Base-by-base conservation (phyloP, 768 basidiomycete genomes). In the Auriscalpium microsporum region DNA sequence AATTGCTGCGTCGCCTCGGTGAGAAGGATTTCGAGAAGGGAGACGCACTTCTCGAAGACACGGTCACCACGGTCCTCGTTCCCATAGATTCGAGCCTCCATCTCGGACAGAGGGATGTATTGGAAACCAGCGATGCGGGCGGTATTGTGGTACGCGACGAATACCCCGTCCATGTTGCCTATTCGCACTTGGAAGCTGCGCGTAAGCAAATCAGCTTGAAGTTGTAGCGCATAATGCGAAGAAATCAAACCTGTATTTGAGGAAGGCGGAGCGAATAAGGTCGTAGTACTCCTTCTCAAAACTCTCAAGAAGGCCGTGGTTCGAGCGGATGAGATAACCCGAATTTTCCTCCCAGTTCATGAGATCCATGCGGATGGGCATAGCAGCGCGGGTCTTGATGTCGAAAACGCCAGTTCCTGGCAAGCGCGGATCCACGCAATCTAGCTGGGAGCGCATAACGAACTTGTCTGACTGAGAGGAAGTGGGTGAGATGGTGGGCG, bases 231-330 rank as follows among this genome's bases (percentile, higher is more conserved):
- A 46, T 19, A n/a, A 42, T 53, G 51, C 52, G 49, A 40, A 52
- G 55, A 48, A 5, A 6, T 10, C 8, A 63, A 58, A 90, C 89
- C 80, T 86, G 68, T 92, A 97, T 73, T 97, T 97, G 53, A 99
- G 76, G 73, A 97, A 95, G 1, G 92, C 94, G 13, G 91, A 87
- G 5, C 95, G 82, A 62, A 94, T 84, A 42, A 99, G 81, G 65
- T 99, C 95, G 67, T 93, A 96, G 64, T 93, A 92, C 68, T 99
- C 95, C 58, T 81, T 77, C 71, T 99, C 95, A 61, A 94, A 97
- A 58, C 90, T 93, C 63, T 87, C 82, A 7, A 79, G 64, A 1
- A 71, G 62, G 0, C 94, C 94, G 8, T 79, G 74, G 47, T 82
- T 73, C 1, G 67, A 74, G 37, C 75, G 77, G 60, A 96, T 87